Evolutionary conservation across 208 protist species (phyloP), one percentile per base, ranked within the genome.

Genomic region (Wallacemonas sp.): DNA sequence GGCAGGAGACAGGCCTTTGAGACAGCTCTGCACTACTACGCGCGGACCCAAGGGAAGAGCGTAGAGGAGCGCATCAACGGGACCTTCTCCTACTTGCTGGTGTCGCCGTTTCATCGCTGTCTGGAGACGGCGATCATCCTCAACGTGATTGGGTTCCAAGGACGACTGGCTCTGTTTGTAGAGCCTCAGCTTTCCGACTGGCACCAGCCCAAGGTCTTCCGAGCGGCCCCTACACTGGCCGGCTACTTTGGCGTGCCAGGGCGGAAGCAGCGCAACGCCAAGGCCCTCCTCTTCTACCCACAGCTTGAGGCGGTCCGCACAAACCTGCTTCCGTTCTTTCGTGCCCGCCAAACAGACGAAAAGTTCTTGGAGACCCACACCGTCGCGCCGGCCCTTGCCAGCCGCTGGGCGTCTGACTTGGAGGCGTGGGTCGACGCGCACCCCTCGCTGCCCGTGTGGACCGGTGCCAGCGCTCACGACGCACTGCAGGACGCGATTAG

Each of bases 71-170:
- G 89, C 41, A 74, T 87, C 49, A 41, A 68, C 12, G 89, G 89
- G 2, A 82, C 70, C 29, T 76, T 91, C 36, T 91, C 89, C 11
- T 65, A 79, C 46, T 65, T 92, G 29, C 70, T 95, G 32, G 62
- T 83, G 31, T 95, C 89, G 0, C 89, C 89, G 1, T 95, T 93
- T 79, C 79, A 90, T 55, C 86, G 89, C 3, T 95, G 89, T 62
- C 57, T 95, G 12, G 86, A 95, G 72, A 95, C 87, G 26, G 89
- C 86, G 2, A 32, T 83, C 7, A 76, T 95, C 38, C 49, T 95
- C 44, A 92, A 87, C 67, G 70, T 95, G 48, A 76, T 92, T 25
- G 89, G 77, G 3, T 95, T 92, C 70, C 61, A 86, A 10, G 89
- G 86, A 16, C 65, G 49, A 11, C 63, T 91, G n/a, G 74, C 82